Evolutionary conservation across 805 yeast genomes (phyloP), one percentile per base, ranked within the genome.

Genomic region (Priceomyces carsonii): DNA sequence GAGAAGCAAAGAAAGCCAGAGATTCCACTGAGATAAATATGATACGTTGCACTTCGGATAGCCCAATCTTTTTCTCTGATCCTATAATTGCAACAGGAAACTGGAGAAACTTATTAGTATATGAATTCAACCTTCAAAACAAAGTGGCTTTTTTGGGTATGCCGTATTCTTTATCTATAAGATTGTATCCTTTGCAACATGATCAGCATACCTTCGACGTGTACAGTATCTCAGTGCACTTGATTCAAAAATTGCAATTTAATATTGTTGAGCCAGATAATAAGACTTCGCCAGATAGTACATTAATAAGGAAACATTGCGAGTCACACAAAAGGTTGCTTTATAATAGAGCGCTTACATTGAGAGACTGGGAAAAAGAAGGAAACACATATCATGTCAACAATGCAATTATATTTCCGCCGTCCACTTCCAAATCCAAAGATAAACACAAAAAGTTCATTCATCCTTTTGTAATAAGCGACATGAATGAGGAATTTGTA

Each of bases 51-150:
- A 13, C 37, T 9, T 28, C 40, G 5, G 42, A 40, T 20, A 13
- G 24, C 7, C 16, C 18, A 4, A 19, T 19, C 6, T 9, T 29
- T 9, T 26, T 16, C 12, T 20, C 17, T n/a, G 38, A 32, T 16
- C 39, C 50, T 8, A 26, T 49, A 6, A 32, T 42, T 18, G 48
- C 44, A n/a, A 33, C 45, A 2, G 54, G 54, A 2, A 46, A 44
- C 29, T 50, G 54, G 54, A 27, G 51, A 25, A 35, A 43, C 20
- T 17, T 46, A 10, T 32, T 50, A 3, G 34, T 45, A 8, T 49
- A 49, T 26, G 51, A 49, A 25, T 44, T 43, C 22, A 28, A 33
- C 13, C 36, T 41, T 22, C 51, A 39, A 24, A 38, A 38, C 34
- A 44, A 47, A 22, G 26, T 48, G 9, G 49, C 48, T 6, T 44